Evolutionary conservation across 2,329 filamentous ascomycete species (phyloP), one percentile per base, ranked within the genome.

Genomic region (Arthrobotrys entomopaga): DNA sequence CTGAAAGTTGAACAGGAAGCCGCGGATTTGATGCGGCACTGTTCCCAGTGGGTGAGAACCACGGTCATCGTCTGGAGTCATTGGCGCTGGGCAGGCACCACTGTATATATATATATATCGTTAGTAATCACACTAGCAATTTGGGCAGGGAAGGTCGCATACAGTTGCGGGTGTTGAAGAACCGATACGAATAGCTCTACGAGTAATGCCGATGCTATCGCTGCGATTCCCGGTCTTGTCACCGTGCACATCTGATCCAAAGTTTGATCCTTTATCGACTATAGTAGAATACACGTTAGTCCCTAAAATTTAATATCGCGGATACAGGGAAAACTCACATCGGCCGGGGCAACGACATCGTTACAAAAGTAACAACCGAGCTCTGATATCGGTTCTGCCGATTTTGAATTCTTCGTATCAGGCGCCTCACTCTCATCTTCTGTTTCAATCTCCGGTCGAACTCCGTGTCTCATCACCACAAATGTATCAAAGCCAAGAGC

Each of bases 311-410:
- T 49, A 40, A 67, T 78, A 76, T 54, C 26, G 13, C 24, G 15
- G 40, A 48, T 46, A 19, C 40, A 7, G 1, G 10, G 29, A 34
- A 34, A 34, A 86, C 90, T 88, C 84, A 96, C 93, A 83, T 98
- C 92, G 76, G 90, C 90, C 20, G 95, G 95, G 5, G 94, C 92
- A 57, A 98, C 94, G 24, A 99, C 94, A 81, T 99, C 95, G 79
- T 96, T 98, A 83, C 95, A 99, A 82, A 98, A 99, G 81, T 99
- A 99, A 82, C 95, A 99, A 8, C 95, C 95, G 24, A 98, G 85
- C 24, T 91, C 88, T 10, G 70, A 74, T 16, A 49, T 48, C n/a
- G 70, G 70, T 59, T 88, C 84, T 63, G 87, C 84, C 8, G 58
- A 13, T 58, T 87, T 84, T 60, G 87, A 84, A 13, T 76, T 76